Conservation (phyloP, 23 red algal genomes). For the Cyanidiococcus yangmingshanensis region DNA sequence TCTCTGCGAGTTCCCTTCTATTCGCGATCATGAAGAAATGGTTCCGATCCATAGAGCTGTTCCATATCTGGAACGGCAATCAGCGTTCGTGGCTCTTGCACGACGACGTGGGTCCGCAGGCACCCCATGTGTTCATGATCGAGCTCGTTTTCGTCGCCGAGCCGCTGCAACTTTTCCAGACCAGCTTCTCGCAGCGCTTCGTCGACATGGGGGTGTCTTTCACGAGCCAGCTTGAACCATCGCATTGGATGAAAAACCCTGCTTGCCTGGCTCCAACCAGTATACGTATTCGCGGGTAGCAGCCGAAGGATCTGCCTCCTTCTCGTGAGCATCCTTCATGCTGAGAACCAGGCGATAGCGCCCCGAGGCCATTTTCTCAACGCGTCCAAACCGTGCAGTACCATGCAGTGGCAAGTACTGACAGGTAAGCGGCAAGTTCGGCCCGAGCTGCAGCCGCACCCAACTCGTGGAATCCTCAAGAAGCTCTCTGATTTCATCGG, state of each 20-base stretch:
- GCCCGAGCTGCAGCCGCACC: conserved; percentile 2
- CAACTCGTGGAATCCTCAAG: not conserved
- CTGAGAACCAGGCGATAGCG: not conserved
- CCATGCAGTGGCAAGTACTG: not conserved
- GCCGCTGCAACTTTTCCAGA: not conserved
- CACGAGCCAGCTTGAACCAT: conserved; percentile 1
- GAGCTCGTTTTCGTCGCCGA: not conserved
- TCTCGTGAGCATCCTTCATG: not conserved
- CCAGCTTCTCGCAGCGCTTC: not conserved
- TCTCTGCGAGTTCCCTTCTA: no score
- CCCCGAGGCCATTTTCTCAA: not conserved
- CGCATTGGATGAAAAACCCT: not conserved
- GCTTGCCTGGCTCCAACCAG: not conserved
- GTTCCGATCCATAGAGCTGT: not conserved
- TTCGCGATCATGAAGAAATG: no score
- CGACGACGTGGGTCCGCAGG: not conserved
- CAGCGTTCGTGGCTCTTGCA: not conserved
- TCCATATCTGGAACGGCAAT: not conserved
- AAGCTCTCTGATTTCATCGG: not conserved
- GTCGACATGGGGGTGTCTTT: not conserved
- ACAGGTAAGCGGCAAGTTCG: not conserved
- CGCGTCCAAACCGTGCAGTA: not conserved
- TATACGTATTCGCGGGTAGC: not conserved
- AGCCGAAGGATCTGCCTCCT: not conserved
- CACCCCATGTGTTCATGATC: not conserved